Percentiles rank a stretch among this genome's conserved stretches.
Evolutionary conservation across 2,329 filamentous ascomycete species (phyloP).

Genomic region (Colletotrichum orchidophilum): DNA sequence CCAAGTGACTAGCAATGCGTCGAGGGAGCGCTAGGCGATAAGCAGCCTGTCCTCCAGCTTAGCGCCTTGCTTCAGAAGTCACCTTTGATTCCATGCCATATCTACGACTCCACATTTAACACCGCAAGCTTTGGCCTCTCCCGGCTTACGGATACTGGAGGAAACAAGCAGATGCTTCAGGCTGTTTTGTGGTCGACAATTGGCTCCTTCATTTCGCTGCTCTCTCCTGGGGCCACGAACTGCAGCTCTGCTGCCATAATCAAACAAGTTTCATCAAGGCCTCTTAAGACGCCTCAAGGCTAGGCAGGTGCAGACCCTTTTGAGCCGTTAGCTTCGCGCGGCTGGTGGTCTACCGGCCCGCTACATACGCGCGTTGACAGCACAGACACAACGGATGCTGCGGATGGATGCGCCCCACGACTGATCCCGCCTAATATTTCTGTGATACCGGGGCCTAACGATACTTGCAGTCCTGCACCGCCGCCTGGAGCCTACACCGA

Average conservation of each 20-base stretch:
- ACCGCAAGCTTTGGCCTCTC: background rate
- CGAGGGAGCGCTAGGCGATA: constrained; percentile 18
- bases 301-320: background rate
- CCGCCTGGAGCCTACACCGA: background rate
- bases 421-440: background rate
- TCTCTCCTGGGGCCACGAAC: constrained; percentile 3
- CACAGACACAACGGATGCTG: background rate
- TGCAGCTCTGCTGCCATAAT: background rate
- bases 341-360: background rate
- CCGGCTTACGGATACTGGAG: background rate
- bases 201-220: background rate
- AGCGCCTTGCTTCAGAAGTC: constrained; percentile 5
- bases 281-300: background rate
- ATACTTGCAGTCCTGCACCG: constrained; percentile 1
- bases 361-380: background rate
- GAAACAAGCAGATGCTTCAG: background rate
- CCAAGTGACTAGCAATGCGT: constrained; percentile 22
- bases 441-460: background rate
- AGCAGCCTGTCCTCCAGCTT: background rate
- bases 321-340: background rate
- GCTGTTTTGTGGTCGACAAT: background rate
- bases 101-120: background rate
- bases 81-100: constrained; percentile 2
- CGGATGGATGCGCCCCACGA: background rate
- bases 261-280: background rate